Conservation (phyloP, 257 asterid genomes). For the Avicennia marina region DNA sequence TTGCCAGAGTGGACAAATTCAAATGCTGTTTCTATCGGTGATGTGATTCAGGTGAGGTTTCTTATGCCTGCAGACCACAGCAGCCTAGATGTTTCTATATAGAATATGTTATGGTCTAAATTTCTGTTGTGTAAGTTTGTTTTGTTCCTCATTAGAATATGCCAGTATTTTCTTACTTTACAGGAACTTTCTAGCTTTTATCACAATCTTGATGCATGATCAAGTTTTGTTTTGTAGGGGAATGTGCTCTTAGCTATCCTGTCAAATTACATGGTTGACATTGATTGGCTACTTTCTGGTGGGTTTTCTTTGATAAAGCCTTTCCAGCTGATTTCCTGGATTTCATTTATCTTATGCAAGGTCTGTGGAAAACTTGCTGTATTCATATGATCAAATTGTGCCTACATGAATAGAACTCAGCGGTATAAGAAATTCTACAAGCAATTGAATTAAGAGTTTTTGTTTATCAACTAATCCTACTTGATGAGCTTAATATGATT, state of each 20-base stretch:
- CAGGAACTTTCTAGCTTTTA: not conserved
- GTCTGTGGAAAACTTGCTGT: not conserved
- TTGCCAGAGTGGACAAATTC: constrained; percentile 89
- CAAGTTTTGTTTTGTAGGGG: constrained; percentile 46
- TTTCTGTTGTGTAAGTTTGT: too few species aligned
- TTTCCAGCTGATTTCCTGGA: not conserved
- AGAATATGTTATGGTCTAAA: not conserved
- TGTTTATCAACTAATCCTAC: too few species aligned
- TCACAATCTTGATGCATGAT: constrained; percentile 4
- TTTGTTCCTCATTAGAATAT: too few species aligned
- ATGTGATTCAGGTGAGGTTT: constrained; percentile 80
- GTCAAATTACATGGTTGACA: constrained; percentile 94
- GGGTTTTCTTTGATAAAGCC: constrained; percentile 23
- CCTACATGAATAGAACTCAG: too few species aligned
- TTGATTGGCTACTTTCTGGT: constrained; percentile 96
- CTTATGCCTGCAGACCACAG: too few species aligned
- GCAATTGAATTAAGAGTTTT: too few species aligned
- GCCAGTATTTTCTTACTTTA: not conserved
- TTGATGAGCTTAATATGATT: constrained; percentile 16
- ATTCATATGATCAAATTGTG: not conserved
- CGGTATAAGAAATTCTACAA: too few species aligned
- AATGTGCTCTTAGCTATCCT: constrained; percentile 67
- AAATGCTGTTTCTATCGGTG: constrained; percentile 78
- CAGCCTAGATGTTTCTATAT: constrained; percentile 5
- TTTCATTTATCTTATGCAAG: constrained; percentile 11